These are phyloP conservation scores for Eucalyptus sp. DNA, from an alignment of 345 rosid genomes.

Conservation along the genomic window DNA sequence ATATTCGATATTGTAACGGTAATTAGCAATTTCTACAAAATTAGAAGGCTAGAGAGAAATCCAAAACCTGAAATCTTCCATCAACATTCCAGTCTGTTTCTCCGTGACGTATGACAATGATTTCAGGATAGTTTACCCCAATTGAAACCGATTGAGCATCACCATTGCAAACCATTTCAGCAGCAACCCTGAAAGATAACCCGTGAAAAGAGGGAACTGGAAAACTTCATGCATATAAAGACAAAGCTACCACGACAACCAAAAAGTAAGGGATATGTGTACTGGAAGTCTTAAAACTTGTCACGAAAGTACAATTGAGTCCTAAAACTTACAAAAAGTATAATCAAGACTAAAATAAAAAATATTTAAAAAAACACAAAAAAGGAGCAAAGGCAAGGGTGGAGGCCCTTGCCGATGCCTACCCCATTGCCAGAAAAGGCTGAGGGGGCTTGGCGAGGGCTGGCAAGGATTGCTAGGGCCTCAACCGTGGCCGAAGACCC, in stretches of 20 bases:
- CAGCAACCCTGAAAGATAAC: not conserved
- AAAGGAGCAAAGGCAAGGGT: too few relatives aligned
- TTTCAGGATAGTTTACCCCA: slow-evolving; percentile 32
- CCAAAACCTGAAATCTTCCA: slow-evolving; percentile 58
- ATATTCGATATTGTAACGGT: not conserved
- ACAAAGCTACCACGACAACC: not conserved
- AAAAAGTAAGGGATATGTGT: too few relatives aligned
- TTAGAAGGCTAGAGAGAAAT: not conserved
- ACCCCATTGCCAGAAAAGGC: too few relatives aligned
- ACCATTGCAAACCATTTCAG: not conserved
- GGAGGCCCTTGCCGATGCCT: too few relatives aligned
- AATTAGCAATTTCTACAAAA: not conserved
- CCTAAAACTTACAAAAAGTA: too few relatives aligned
- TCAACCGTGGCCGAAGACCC: too few relatives aligned
- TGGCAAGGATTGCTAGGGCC: rapidly evolving
- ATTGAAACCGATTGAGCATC: slow-evolving; percentile 7
- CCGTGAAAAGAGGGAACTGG: not conserved
- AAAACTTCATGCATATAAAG: not conserved
- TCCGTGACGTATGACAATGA: slow-evolving; percentile 72
- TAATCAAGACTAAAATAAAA: too few relatives aligned
- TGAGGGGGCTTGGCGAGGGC: too few relatives aligned
- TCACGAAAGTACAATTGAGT: too few relatives aligned
- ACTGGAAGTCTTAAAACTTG: too few relatives aligned
- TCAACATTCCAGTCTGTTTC: slow-evolving; percentile 81
- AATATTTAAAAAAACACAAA: too few relatives aligned